Conservation (phyloP, 1,284 basidiomycete genomes). For the Rhizoctonia solani region DNA sequence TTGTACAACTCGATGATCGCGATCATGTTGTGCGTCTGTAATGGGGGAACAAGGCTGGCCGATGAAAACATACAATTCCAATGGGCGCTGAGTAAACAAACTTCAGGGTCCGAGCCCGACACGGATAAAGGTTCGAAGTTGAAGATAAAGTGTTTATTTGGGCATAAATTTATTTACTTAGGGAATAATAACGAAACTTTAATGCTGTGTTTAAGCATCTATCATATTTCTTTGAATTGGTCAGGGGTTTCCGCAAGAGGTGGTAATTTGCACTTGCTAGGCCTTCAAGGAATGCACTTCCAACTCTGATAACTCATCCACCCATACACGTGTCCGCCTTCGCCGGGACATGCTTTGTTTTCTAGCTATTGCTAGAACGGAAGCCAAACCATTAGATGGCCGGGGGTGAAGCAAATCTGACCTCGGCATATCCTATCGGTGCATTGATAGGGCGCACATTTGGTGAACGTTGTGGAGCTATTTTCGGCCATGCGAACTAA, state of each 20-base stretch:
- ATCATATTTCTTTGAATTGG: not conserved
- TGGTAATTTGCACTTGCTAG: not conserved
- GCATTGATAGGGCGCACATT: too few relatives aligned
- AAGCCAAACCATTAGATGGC: too few relatives aligned
- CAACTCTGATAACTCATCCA: slow-evolving; percentile 7
- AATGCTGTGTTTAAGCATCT: not conserved
- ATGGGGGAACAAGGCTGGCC: slow-evolving; percentile 2
- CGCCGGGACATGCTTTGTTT: slow-evolving; percentile 5
- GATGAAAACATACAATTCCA: not conserved
- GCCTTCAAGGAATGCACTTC: slow-evolving; percentile 20
- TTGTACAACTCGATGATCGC: slow-evolving; percentile 7
- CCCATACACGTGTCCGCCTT: not conserved
- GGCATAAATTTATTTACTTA: not conserved
- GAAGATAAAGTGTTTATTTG: not conserved
- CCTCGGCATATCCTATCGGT: too few relatives aligned
- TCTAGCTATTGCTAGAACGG: not conserved
- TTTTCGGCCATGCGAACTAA: too few relatives aligned
- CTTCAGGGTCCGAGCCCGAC: not conserved
- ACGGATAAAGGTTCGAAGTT: not conserved
- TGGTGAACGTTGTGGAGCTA: too few relatives aligned
- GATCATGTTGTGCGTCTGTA: not conserved
- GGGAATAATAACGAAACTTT: not conserved
- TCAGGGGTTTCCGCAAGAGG: not conserved
- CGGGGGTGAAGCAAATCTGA: too few relatives aligned
- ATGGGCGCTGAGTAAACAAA: not conserved